phyloP scores from a whole-genome alignment of 495 filamentous ascomycete genomes.

The Penicillium lividum region DNA sequence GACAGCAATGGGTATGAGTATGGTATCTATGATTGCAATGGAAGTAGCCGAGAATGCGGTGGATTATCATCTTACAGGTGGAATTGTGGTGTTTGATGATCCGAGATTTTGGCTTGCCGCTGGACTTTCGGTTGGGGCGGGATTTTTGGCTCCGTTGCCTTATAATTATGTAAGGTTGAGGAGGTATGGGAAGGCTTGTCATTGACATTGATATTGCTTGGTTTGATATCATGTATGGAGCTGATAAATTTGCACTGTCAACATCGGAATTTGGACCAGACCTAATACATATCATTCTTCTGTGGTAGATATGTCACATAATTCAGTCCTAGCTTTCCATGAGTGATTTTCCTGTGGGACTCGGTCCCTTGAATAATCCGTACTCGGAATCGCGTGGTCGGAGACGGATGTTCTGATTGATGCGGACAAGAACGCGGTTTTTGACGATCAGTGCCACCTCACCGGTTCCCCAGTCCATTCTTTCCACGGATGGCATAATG shows the following conservation, averaged over 20 bases:
- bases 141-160: conserved; percentile 47
- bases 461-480: background rate
- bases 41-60: conserved; percentile 46
- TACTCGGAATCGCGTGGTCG: background rate
- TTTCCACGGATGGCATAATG: background rate
- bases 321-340: background rate
- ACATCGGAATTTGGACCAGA: too few relatives aligned
- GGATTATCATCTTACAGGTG: conserved; percentile 50
- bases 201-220: conserved; percentile 24
- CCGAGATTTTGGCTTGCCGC: conserved; percentile 41
- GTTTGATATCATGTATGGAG: too few relatives aligned
- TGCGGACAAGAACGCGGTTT: background rate
- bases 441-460: background rate
- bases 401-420: background rate
- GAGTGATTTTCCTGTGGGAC: background rate
- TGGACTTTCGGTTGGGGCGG: conserved; percentile 37
- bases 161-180: conserved; percentile 48
- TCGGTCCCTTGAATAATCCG: background rate
- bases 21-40: conserved; percentile 52
- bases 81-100: conserved; percentile 33
- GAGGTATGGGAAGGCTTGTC: conserved; percentile 43
- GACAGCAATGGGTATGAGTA: conserved; percentile 51
- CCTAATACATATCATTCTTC: too few relatives aligned
- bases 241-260: too few relatives aligned
- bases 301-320: background rate